Conservation (phyloP, 306 rosid genomes). For the Crotalaria pallida region DNA sequence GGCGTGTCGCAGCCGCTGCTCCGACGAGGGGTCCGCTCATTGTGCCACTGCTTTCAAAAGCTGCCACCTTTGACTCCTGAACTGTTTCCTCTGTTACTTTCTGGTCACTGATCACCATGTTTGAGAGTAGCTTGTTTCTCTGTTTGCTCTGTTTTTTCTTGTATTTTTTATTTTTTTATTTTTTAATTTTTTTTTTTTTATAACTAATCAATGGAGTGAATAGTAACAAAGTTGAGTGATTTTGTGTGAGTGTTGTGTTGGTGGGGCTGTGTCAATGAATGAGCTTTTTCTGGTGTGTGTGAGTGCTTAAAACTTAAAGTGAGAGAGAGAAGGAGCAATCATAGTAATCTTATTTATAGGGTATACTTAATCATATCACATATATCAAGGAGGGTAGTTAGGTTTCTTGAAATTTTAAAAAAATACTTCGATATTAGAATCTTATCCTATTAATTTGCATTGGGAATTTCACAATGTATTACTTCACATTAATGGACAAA, state of each 20-base stretch:
- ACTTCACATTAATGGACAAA: too few species aligned
- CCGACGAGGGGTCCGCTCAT: constrained; percentile 38
- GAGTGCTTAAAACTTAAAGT: not conserved
- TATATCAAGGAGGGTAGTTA: too few species aligned
- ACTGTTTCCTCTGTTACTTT: constrained; percentile 32
- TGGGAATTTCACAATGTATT: too few species aligned
- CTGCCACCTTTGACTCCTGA: constrained; percentile 33
- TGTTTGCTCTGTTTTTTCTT: constrained; percentile 13
- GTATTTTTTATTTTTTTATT: too few species aligned
- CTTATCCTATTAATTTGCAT: too few species aligned
- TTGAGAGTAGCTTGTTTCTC: not conserved
- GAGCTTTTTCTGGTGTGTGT: not conserved
- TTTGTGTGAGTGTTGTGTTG: not conserved
- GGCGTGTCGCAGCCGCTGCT: not conserved
- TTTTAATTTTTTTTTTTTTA: not conserved
- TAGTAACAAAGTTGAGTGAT: not conserved
- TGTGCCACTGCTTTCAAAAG: constrained; percentile 33
- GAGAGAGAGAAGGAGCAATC: not conserved
- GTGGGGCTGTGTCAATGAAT: constrained; percentile 6
- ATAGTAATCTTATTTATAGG: too few species aligned
- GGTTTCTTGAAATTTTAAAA: too few species aligned
- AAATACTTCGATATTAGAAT: too few species aligned
- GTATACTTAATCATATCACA: too few species aligned
- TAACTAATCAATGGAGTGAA: not conserved
- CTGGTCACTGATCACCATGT: constrained; percentile 43